phyloP scores from a whole-genome alignment of 495 filamentous ascomycete genomes.

The Hyaloscypha finlandica region DNA sequence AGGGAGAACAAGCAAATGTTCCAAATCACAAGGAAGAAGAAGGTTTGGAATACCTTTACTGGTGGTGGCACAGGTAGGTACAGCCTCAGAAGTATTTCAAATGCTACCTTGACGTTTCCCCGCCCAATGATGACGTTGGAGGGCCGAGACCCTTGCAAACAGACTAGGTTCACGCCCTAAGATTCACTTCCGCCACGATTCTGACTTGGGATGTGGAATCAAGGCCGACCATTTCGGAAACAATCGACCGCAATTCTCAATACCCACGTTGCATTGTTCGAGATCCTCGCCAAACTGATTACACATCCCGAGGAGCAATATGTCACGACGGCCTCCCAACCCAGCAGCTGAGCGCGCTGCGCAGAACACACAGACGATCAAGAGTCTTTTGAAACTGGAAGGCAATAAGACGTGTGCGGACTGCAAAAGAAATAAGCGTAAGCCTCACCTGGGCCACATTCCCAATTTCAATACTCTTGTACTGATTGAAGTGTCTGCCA shows the following conservation, averaged over 20 bases:
- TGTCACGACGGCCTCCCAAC: constrained; percentile 87
- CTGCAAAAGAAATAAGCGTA: constrained; percentile 98
- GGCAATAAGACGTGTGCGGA: constrained; percentile 95
- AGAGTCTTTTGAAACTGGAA: constrained; percentile 88
- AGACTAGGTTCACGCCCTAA: not conserved
- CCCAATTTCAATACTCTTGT: not conserved
- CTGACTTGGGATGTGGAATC: constrained; percentile 24
- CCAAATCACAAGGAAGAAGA: not conserved
- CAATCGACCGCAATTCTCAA: constrained; percentile 3
- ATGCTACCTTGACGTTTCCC: constrained; percentile 13
- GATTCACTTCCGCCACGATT: not conserved
- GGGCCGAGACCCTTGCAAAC: not conserved
- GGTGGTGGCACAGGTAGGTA: constrained; percentile 20
- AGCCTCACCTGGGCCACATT: constrained; percentile 35
- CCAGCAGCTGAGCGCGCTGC: constrained; percentile 80
- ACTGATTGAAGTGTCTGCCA: constrained; percentile 36
- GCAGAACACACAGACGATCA: constrained; percentile 88
- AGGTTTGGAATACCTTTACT: constrained; percentile 27
- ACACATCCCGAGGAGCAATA: constrained; percentile 40
- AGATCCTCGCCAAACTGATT: constrained; percentile 18
- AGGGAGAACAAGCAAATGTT: constrained; percentile 9
- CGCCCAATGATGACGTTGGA: constrained; percentile 16
- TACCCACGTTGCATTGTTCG: not conserved
- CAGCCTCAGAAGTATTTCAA: constrained; percentile 24
- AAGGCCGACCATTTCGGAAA: constrained; percentile 5